Evolutionary conservation across 2,329 filamentous ascomycete species (phyloP), one percentile per base, ranked within the genome.

Genomic region (Claviceps monticola): DNA sequence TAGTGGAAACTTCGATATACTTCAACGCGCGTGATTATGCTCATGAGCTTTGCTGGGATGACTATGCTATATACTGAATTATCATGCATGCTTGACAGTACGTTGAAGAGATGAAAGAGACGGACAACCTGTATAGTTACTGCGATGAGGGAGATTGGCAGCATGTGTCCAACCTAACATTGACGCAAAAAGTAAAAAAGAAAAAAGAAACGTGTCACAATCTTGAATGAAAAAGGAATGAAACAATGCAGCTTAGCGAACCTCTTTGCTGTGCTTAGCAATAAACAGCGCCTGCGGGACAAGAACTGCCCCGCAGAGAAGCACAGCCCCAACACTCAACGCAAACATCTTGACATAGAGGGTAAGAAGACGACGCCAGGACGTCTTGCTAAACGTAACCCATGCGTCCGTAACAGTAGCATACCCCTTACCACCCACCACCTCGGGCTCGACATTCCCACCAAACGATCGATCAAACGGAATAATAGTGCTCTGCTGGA

Each of bases 381-480:
- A 82, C 54, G 80, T 73, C 66, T 78, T 79, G 64, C 83, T 80
- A 66, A 95, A 90, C 38, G 81, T 86, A 60, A 74, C 76, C 86
- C 88, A 90, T 1, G 88, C 89, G 60, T 91, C 84, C 48, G 78
- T 65, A 61, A 91, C 76, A 42, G 84, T 79, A 55, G 87, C 75
- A 58, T 79, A 82, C 57, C 87, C 86, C 56, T 75, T 78, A 51
- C 85, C 87, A 54, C 80, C 83, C n/a, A 88, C 72, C 48, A 88
- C 75, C 54, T 79, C 78, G n/a, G 86, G 82, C 57, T 84, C 79
- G 29, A 91, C 79, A 63, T 82, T 84, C 59, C 87, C 87, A 56
- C 78, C 80, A 62, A 94, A 94, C 34, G 83, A 84, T 57, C 89
- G 86, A 73, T 97, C 91, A 61, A 97, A 95, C 36, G 88, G 84